Evolutionary conservation across 208 protist species (phyloP), one percentile per base, ranked within the genome.

Genomic region (Leishmania guyanensis): DNA sequence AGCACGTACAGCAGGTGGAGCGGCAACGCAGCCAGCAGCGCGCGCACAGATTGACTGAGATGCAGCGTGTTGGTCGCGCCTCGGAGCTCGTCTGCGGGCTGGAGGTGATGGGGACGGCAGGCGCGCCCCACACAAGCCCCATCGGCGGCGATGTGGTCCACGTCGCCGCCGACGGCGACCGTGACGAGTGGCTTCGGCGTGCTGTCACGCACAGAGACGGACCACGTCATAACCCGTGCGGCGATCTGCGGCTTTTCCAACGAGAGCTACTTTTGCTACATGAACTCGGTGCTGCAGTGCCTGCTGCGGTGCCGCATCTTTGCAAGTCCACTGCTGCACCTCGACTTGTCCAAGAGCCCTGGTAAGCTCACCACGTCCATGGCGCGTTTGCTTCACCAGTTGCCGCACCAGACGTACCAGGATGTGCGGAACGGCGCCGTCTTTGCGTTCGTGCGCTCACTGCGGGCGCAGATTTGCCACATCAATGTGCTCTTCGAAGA

Each of bases 201-300:
- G 29, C 74, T 89, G 14, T 87, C 88, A 9, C 87, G 88, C 33
- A 86, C 73, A 3, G 82, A 88, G 78, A 88, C 84, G 36, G 90
- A 93, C 71, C 82, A 80, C 62, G 73, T 90, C 54, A 81, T 92
- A 62, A 86, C 83, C 33, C 65, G 80, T 14, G 90, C 90, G 53
- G 83, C 84, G 33, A 82, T 98, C 77, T 85, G 84, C 71, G 97
- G 97, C 66, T 91, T 99, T 39, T 80, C 88, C 2, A 99, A 99
- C 84, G 80, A 88, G 51, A 93, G 94, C 72, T 98, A 98, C 82
- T 99, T 97, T 20, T 99, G 98, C 84, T 99, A 99, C 83, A 95
- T 99, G 87, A 99, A 99, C 88, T 93, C 94, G 3, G 93, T 97
- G 2, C 69, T 99, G 71, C 98, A 99, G 89, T 99, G 97, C 84